Base-by-base conservation (phyloP, 2,329 filamentous ascomycete genomes). In the Talaromyces sp. region DNA sequence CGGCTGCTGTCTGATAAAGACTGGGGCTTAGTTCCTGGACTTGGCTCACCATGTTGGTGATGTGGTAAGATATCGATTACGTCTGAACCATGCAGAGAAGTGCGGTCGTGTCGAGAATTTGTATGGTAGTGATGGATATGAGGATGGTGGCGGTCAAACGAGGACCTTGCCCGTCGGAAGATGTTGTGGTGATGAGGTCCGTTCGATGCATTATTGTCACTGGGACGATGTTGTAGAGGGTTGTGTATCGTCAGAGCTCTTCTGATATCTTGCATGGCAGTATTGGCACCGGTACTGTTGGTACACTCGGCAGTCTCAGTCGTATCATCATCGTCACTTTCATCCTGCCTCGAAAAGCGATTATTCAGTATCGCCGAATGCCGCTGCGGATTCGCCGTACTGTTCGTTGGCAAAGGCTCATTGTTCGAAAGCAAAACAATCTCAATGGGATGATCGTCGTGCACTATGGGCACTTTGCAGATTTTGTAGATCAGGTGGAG, bases 281-380 rank as follows among this genome's bases (percentile, higher is more conserved):
- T 57, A 23, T 3, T 33, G 14, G 16, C 16, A 39, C 28, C 18
- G 25, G 42, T 48, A 33, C 25, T 54, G n/a, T 8, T 23, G 1
- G 31, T 54, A 54, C 50, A 54, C 8, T 54, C 50, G 11, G 16
- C 28, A 54, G 5, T n/a, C 21, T 5, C 4, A 11, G 28, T 52
- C 23, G n/a, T 44, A 11, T 52, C 23, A 25, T 25, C 64, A 60
- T 42, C 61, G 40, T 58, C 57, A 23, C 61, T 62, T 6, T 63
- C 64, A 25, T 59, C 48, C 56, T 42, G 61, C 31, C 70, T 63
- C 11, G 73, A 72, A 48, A 77, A 76, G 1, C 70, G 72, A 63
- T 76, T 76, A 46, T 76, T 74, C 9, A 77, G 58, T 11, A 75
- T 66, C 18, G 74, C 66, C 11, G 72, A 74, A 54, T 71, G 72